Evolutionary conservation across 768 basidiomycete genomes (phyloP).

Genomic region (Vararia minispora): DNA sequence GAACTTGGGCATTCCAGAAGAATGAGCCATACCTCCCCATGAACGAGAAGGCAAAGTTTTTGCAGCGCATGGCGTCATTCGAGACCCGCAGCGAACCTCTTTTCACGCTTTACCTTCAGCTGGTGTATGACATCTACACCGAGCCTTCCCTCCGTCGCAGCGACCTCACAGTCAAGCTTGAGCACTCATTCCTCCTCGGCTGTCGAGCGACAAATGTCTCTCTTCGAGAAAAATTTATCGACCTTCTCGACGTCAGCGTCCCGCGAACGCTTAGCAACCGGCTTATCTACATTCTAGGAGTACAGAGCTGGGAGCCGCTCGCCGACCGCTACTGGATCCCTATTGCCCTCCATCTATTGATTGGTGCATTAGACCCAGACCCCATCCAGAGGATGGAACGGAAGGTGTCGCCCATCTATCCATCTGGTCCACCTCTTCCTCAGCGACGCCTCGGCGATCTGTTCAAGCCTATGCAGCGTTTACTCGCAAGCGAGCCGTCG

Average conservation of each 20-base stretch:
- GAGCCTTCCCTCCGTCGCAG: slow-evolving; percentile 78
- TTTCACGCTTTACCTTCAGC: slow-evolving; percentile 73
- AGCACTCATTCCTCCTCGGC: slow-evolving; percentile 87
- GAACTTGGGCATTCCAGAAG: slow-evolving; percentile 82
- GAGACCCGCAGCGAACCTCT: slow-evolving; percentile 73
- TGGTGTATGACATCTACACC: slow-evolving; percentile 92
- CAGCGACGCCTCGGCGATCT: slow-evolving; percentile 40
- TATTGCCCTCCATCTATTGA: slow-evolving; percentile 78
- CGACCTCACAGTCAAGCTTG: slow-evolving; percentile 87
- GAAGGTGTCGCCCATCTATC: slow-evolving; percentile 24
- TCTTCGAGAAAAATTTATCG: slow-evolving; percentile 78
- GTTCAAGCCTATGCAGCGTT: slow-evolving; percentile 68
- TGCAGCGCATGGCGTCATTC: slow-evolving; percentile 81
- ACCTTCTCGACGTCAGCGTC: slow-evolving; percentile 81
- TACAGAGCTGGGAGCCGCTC: slow-evolving; percentile 91
- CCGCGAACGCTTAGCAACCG: slow-evolving; percentile 75
- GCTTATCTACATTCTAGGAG: slow-evolving; percentile 80
- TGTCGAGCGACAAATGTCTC: slow-evolving; percentile 73
- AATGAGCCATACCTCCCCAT: slow-evolving; percentile 82
- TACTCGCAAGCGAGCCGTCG: slow-evolving; percentile 70
- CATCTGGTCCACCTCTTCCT: slow-evolving; percentile 26
- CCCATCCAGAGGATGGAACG: slow-evolving; percentile 29
- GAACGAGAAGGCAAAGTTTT: slow-evolving; percentile 88
- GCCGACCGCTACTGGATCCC: slow-evolving; percentile 93
- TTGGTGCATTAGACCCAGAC: slow-evolving; percentile 56